phyloP scores from a whole-genome alignment of 192 early-diverging fungal genomes.

The Gigaspora rosea region DNA sequence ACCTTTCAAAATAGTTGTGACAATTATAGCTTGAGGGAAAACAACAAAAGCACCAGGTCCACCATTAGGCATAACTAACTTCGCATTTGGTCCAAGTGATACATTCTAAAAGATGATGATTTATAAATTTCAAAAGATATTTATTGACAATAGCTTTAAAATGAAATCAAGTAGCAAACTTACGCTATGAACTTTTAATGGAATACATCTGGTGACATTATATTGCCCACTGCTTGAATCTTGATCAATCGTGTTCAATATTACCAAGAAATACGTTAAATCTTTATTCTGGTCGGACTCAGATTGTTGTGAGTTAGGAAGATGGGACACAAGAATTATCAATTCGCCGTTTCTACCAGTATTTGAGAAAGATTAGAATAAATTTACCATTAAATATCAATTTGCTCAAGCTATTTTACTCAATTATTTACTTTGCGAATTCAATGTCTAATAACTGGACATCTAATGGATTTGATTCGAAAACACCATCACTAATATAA shows the following conservation, averaged over 20 bases:
- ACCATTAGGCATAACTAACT: constrained; percentile 31
- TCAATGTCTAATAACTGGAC: constrained; percentile 26
- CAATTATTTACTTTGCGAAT: constrained; percentile 1
- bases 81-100: background rate
- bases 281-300: background rate
- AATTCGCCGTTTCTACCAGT: constrained; percentile 9
- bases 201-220: background rate
- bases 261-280: background rate
- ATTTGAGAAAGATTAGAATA: background rate
- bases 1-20: constrained; percentile 30
- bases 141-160: background rate
- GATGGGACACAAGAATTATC: constrained; percentile 2
- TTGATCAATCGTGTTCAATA: background rate
- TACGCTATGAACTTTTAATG: constrained; percentile 20
- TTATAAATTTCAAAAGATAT: background rate
- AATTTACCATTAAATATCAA: background rate
- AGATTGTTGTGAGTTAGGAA: background rate
- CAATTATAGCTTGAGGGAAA: constrained; percentile 28
- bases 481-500: background rate
- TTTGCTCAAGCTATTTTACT: background rate
- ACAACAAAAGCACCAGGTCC: constrained; percentile 30
- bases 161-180: background rate
- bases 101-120: constrained; percentile 7
- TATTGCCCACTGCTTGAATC: background rate
- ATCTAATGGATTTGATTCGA: constrained; percentile 1